Base-by-base conservation (phyloP, 306 rosid species). In the Dryas drummondii region DNA sequence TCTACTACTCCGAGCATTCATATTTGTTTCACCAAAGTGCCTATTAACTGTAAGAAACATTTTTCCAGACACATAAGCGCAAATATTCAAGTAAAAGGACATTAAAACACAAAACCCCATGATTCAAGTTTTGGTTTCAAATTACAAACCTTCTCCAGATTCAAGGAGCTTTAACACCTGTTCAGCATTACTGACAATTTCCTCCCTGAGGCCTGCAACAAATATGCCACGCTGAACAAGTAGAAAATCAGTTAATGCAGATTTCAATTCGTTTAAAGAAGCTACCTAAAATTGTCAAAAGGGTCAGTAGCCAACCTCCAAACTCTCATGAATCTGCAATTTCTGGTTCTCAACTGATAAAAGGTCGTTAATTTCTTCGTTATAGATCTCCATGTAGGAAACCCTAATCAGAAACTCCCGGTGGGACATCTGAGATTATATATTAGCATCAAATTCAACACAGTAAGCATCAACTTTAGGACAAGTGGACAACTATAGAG, bases 1-100 rank as follows among this genome's bases (percentile, higher is more conserved):
- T 73, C 99, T 90, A 79, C 99, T 94, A 84, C 99, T 94, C 82
- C 94, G 86, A 45, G 74, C 91, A 76, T 94, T 94, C 96, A 94
- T 94, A 83, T 90, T 94, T 48, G 97, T 94, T 86, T 94, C 97
- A 49, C 99, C 97, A 75, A 94, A 94, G 81, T 94, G 97, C 81
- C 97, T 90, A 73, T 94, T 92, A 70, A 82, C 99, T 92, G 89
- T 5, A 81, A 66, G 63, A 75, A 49, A 84, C 52, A 51, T 57
- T 54, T 68, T 70, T 14, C 12, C 47, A 79, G 66, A 66, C 37
- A 52, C 49, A 77, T 58, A 74, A 58, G 67, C 65, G 63, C 13
- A 6, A 52, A 19, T 12, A 47, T 63, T 17, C 62, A 75, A 50
- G 15, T 49, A 37, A 78, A 37, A 62, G 17, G 70, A 63, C 58